A percentile compares a stretch with the other conserved stretches of the same genome.
Conservation (phyloP, 148 eudicot genomes). For the Linanthus parryae region DNA sequence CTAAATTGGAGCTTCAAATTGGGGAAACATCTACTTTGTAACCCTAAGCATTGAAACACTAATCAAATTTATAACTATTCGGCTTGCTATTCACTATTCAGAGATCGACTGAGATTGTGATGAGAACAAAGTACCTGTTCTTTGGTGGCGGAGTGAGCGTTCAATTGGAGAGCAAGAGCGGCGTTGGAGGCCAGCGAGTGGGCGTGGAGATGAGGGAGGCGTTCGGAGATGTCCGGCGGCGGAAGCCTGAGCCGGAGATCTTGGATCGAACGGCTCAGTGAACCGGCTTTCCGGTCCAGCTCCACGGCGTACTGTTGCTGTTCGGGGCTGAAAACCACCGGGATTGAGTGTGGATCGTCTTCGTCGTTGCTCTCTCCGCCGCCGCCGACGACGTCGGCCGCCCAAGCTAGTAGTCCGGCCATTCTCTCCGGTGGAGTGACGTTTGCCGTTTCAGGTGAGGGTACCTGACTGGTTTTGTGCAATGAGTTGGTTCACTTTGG, state of each 20-base stretch:
- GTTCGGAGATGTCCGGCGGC: constrained; percentile 75
- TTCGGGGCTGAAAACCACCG: constrained; percentile 66
- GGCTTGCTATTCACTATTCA: too few relatives aligned
- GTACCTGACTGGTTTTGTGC: too few relatives aligned
- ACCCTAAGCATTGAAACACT: too few relatives aligned
- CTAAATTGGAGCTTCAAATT: too few relatives aligned
- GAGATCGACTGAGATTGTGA: too few relatives aligned
- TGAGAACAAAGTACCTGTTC: constrained; percentile 41
- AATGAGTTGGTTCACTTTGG: too few relatives aligned
- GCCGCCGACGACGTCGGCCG: constrained; percentile 73
- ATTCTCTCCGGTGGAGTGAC: constrained; percentile 17
- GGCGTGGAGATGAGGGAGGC: constrained; percentile 90
- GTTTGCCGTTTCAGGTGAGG: too few relatives aligned
- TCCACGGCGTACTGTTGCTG: constrained; percentile 47
- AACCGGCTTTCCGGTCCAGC: constrained; percentile 40
- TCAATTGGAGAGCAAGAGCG: constrained; percentile 73
- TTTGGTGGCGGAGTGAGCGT: constrained; percentile 83
- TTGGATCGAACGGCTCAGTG: constrained; percentile 68
- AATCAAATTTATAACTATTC: too few relatives aligned
- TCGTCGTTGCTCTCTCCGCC: constrained; percentile 39
- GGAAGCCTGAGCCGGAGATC: constrained; percentile 86
- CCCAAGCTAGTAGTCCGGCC: constrained; percentile 95
- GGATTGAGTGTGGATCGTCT: constrained; percentile 44
- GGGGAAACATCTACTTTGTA: too few relatives aligned
- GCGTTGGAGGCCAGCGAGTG: constrained; percentile 93